These are phyloP conservation scores for Cercospora zeae-maydis DNA, from an alignment of 2,329 filamentous ascomycete species.

Conservation along the genomic window DNA sequence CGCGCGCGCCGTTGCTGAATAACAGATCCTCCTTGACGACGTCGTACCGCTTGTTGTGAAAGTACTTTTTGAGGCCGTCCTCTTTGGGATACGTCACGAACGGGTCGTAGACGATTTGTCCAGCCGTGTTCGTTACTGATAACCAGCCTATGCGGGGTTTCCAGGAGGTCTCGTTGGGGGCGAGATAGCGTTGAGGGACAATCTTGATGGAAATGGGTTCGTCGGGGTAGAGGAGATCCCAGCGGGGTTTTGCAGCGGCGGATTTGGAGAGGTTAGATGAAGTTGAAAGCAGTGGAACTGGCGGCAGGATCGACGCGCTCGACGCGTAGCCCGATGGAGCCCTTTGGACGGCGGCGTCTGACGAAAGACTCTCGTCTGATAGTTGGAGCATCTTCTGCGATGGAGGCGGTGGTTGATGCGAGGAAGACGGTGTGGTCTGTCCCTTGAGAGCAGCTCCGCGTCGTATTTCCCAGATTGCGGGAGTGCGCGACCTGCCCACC, in stretches of 20 bases:
- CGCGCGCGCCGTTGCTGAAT: conserved; percentile 5
- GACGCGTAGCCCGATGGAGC: neutral
- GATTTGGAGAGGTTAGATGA: neutral
- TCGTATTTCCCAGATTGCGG: neutral
- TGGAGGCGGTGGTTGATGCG: neutral
- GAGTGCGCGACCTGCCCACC: neutral
- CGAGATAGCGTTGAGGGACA: conserved; percentile 8
- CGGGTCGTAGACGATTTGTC: conserved; percentile 9
- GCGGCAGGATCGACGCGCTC: neutral
- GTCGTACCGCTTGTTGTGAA: conserved; percentile 4
- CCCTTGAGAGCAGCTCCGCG: neutral
- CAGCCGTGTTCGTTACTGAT: conserved; percentile 9
- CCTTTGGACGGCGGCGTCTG: neutral
- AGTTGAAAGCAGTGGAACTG: neutral
- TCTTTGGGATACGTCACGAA: conserved; percentile 13
- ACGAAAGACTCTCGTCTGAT: neutral
- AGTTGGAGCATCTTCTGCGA: neutral
- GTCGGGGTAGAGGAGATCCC: conserved; percentile 7
- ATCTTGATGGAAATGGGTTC: conserved; percentile 12
- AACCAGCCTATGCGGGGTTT: conserved; percentile 4
- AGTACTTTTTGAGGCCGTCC: conserved; percentile 3
- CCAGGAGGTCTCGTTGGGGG: neutral
- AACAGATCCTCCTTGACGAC: conserved; percentile 7
- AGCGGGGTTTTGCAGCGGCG: conserved; percentile 1
- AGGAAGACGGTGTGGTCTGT: neutral